Conservation (phyloP, 2,329 filamentous ascomycete genomes). For the Phialocephala subalpina region DNA sequence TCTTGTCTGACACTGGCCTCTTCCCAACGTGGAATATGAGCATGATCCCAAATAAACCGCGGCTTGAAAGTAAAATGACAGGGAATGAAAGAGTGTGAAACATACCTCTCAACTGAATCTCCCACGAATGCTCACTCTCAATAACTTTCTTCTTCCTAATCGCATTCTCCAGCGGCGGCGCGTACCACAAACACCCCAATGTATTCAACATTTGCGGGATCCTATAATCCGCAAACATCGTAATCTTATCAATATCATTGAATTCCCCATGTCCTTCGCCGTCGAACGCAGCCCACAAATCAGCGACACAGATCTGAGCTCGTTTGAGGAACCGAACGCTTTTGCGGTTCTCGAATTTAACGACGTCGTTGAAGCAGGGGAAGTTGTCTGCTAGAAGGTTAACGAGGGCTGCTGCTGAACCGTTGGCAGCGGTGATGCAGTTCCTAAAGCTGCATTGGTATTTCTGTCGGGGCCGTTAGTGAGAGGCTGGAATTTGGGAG, state of each 20-base stretch:
- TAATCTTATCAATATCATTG: conserved; percentile 91
- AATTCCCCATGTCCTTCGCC: conserved; percentile 83
- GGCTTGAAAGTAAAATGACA: not conserved
- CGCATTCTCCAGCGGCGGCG: conserved; percentile 76
- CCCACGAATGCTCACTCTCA: conserved; percentile 77
- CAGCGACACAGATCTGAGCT: conserved; percentile 94
- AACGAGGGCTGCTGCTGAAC: conserved; percentile 84
- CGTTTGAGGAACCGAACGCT: conserved; percentile 88
- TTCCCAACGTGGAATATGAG: not conserved
- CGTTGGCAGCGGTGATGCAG: conserved; percentile 75
- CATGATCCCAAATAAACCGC: no score
- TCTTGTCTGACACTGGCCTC: not conserved
- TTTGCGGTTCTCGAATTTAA: conserved; percentile 74
- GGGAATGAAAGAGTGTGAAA: conserved; percentile 3
- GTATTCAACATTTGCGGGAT: conserved; percentile 92
- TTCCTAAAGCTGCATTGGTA: conserved; percentile 79
- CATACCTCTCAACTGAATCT: conserved; percentile 84
- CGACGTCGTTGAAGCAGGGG: conserved; percentile 84
- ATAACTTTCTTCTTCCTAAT: conserved; percentile 73
- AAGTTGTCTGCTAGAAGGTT: conserved; percentile 87
- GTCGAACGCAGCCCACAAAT: conserved; percentile 95
- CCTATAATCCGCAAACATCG: conserved; percentile 98
- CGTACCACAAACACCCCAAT: conserved; percentile 84
- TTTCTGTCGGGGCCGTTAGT: conserved; percentile 56
- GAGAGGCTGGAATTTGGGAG: not conserved